These are phyloP conservation scores for Mycena belliarum DNA, from an alignment of 768 basidiomycete genomes.

Conservation along the genomic window DNA sequence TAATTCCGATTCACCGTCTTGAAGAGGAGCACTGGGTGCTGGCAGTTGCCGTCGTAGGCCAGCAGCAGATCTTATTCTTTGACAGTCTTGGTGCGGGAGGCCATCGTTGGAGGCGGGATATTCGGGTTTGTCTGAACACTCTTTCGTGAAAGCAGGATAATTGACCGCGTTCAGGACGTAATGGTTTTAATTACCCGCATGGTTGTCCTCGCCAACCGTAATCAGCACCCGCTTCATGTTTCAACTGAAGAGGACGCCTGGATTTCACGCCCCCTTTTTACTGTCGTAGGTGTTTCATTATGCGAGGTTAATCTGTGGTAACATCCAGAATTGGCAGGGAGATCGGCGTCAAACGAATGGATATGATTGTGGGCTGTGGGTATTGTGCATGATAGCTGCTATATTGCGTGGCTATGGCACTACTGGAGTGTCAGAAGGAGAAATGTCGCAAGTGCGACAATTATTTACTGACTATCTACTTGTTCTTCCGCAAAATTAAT, in stretches of 20 bases:
- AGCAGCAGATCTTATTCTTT: constrained; percentile 26
- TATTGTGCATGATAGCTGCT: constrained; percentile 21
- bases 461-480: background rate
- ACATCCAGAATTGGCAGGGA: background rate
- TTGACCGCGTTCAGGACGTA: background rate
- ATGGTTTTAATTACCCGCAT: constrained; percentile 17
- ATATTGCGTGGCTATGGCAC: constrained; percentile 19
- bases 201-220: constrained; percentile 8
- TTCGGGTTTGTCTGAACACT: constrained; percentile 1
- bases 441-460: background rate
- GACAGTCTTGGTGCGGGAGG: constrained; percentile 29
- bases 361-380: constrained; percentile 23
- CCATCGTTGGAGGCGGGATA: constrained; percentile 9
- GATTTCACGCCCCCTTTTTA: constrained; percentile 11
- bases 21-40: constrained; percentile 33
- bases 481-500: background rate
- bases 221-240: constrained; percentile 7
- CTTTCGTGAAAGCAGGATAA: background rate
- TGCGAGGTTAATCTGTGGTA: background rate
- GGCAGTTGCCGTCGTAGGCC: constrained; percentile 20
- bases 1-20: constrained; percentile 36
- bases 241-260: constrained; percentile 14
- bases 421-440: constrained; percentile 6
- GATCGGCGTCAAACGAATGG: constrained; percentile 8
- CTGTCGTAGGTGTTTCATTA: background rate